phyloP scores from a whole-genome alignment of 176 grass and related monocot genomes.

The Metroxylon sagu region DNA sequence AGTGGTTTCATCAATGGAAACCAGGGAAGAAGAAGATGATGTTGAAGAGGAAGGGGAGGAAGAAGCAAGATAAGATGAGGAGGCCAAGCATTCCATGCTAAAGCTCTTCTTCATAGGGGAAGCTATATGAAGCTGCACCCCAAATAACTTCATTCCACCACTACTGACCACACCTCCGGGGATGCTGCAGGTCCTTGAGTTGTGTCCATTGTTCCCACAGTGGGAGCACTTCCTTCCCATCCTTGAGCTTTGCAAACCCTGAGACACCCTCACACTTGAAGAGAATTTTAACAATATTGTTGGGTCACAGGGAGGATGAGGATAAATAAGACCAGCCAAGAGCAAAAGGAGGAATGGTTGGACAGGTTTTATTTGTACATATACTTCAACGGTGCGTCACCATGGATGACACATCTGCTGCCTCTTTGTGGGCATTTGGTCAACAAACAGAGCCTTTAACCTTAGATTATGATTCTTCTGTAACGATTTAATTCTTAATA shows the following conservation, averaged over 20 bases:
- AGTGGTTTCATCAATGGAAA: conserved; percentile 45
- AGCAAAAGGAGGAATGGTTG: not conserved
- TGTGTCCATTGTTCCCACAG: conserved; percentile 60
- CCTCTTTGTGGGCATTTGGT: not conserved
- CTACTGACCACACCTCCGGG: conserved; percentile 6
- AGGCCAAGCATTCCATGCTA: conserved; percentile 62
- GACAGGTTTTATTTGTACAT: not conserved
- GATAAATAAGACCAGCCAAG: not conserved
- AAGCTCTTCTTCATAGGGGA: conserved; percentile 56
- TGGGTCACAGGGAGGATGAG: not conserved
- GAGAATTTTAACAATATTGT: not conserved
- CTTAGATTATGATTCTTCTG: no score
- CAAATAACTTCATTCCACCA: conserved; percentile 59
- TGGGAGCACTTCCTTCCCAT: conserved; percentile 72
- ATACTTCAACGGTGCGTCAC: not conserved
- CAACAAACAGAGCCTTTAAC: no score
- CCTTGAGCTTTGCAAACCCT: not conserved
- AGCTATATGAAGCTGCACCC: conserved; percentile 62
- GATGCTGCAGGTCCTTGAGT: conserved; percentile 46
- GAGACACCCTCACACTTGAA: not conserved
- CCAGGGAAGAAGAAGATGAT: conserved; percentile 62
- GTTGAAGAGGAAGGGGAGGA: conserved; percentile 41
- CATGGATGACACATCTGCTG: not conserved
- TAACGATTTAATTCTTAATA: no score
- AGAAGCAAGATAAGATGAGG: conserved; percentile 28